Evolutionary conservation across 352 stramenopile species (phyloP), one percentile per base, ranked within the genome.

Genomic region (Peronospora belbahrii): DNA sequence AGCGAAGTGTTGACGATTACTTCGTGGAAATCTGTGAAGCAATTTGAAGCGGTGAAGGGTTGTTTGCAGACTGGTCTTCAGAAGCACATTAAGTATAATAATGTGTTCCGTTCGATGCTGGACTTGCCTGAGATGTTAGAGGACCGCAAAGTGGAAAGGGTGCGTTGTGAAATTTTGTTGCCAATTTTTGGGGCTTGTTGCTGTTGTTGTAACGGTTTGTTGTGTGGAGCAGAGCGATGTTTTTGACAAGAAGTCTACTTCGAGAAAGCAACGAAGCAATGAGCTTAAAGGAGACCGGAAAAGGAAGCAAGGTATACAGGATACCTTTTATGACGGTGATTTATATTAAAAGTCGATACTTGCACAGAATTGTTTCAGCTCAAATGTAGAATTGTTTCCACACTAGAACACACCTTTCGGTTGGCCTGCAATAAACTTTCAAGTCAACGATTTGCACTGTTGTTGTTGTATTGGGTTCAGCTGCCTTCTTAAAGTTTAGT

Each of bases 81-180:
- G 37, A 62, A 88, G 40, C 83, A 94, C 38, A 83, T 94, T 52
- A 92, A 92, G 62, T 92, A 85, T 61, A 94, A 94, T 58, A 92
- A 89, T 48, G 63, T 73, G n/a, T 61, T 92, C 18, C 80, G 83
- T 2, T 44, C 64, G 24, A 64, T 94, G 33, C 46, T 94, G 23
- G 78, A 90, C 40, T 52, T 94, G 31, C 80, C 80, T 0, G 78
- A 89, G 13, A 86, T 66, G 20, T 45, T 88, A 14, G 83, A 92
- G 56, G 76, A 90, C 37, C 64, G 58, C 19, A 79, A 71, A 39
- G 67, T 86, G 28, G 80, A 89, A 36, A 50, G 77, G 41, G 79
- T 91, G 52, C n/a, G 72, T 70, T 18, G n/a, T 39, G 6, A 14
- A 17, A 28, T 32, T 3, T 31, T 50, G 7, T 6, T 22, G 2